Base-by-base conservation (phyloP, 805 yeast genomes). In the Candida insectorum region DNA sequence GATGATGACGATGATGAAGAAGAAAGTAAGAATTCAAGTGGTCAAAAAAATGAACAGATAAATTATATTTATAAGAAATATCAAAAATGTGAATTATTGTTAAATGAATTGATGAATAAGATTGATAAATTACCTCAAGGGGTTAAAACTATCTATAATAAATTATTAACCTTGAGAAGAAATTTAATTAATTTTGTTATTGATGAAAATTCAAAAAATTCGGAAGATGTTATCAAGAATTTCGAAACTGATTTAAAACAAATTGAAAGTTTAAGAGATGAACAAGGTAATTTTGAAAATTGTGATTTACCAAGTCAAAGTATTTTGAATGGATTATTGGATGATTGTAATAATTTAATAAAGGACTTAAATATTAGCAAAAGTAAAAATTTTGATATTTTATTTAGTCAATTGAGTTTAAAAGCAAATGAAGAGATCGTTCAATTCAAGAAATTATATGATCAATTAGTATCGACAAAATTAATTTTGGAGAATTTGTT, bases 291-390 rank as follows among this genome's bases (percentile, higher is more conserved):
- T 79, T 81, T 50, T 36, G 39, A 30, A 24, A 26, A 36, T 33
- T 17, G 28, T 14, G 43, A 38, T 28, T 24, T 37, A 11, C 34
- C 30, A 14, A 44, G 57, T 10, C 72, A 67, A 39, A 68, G 67
- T 24, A 79, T 81, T 1, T 57, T 83, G 31, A 81, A 82, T 51
- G 91, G 89, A 6, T 62, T 88, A 27, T 64, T 86, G 17, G 96
- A 87, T 56, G 95, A 87, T 52, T 85, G 96, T 54, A 79, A 80
- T 52, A 80, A 79, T 45, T 67, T 86, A 38, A 61, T 87, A 26
- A 73, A 72, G 37, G 96, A 89, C 62, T 63, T 86, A 30, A 56
- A 62, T 29, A 73, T 81, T 24, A 74, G 62, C 39, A 54, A 54
- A 28, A 61, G 58, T 36, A 31, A 48, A 19, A 33, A 31, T 22